These are phyloP conservation scores for Cordyceps militaris DNA, from an alignment of 2,329 filamentous ascomycete genomes.

Conservation along the genomic window DNA sequence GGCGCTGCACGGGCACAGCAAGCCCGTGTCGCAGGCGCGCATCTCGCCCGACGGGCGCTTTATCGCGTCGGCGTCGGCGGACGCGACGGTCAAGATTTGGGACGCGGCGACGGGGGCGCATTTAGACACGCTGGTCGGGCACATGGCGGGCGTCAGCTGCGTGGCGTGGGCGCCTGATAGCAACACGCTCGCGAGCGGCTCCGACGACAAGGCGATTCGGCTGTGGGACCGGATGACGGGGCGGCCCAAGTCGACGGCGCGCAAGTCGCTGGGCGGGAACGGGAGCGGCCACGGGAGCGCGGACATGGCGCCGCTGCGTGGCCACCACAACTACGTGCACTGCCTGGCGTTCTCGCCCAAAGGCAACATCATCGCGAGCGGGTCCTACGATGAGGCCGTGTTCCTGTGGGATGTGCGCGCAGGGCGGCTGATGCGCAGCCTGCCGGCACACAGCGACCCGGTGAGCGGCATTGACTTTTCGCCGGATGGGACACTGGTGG, in stretches of 20 bases:
- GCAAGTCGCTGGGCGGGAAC: slow-evolving; percentile 34
- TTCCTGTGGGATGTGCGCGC: slow-evolving; percentile 95
- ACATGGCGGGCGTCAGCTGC: slow-evolving; percentile 86
- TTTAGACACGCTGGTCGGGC: slow-evolving; percentile 84
- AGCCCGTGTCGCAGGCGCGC: slow-evolving; percentile 74
- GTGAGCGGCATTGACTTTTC: slow-evolving; percentile 92
- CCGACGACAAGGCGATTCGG: slow-evolving; percentile 92
- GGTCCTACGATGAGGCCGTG: slow-evolving; percentile 94
- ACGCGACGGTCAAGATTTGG: slow-evolving; percentile 90
- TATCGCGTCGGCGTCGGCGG: slow-evolving; percentile 85
- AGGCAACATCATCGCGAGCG: slow-evolving; percentile 91
- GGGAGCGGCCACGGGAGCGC: slow-evolving; percentile 25
- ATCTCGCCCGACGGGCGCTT: slow-evolving; percentile 87
- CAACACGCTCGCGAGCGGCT: slow-evolving; percentile 79
- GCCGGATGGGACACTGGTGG: slow-evolving; percentile 83
- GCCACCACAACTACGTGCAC: slow-evolving; percentile 96
- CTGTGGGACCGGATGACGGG: slow-evolving; percentile 74
- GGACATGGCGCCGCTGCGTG: slow-evolving; percentile 56
- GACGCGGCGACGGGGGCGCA: slow-evolving; percentile 69
- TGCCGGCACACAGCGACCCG: slow-evolving; percentile 92
- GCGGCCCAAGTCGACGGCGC: slow-evolving; percentile 42
- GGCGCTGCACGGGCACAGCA: slow-evolving; percentile 68
- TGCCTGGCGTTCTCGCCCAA: slow-evolving; percentile 94
- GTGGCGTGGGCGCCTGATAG: slow-evolving; percentile 93
- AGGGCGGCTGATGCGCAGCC: slow-evolving; percentile 76